These are phyloP conservation scores for Aspergillus ostianus DNA, from an alignment of 495 filamentous ascomycete species.

Conservation along the genomic window DNA sequence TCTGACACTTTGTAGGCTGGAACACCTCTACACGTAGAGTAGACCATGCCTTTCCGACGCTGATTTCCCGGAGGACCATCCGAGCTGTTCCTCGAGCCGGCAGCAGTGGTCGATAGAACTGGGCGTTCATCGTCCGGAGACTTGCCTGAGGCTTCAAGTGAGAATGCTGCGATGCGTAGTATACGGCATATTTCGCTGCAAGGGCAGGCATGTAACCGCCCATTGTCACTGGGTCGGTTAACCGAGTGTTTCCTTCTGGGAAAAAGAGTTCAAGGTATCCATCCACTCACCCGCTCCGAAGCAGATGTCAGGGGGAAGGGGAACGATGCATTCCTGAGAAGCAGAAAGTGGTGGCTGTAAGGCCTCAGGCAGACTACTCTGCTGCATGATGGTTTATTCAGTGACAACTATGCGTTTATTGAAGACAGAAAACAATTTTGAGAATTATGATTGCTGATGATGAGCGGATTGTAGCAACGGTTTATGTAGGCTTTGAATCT, in stretches of 20 bases:
- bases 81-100: neutral
- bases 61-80: neutral
- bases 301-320: neutral
- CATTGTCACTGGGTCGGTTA: neutral
- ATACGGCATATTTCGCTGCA: neutral
- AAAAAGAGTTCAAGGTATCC: no score
- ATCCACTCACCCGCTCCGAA: neutral
- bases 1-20: neutral
- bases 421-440: no score
- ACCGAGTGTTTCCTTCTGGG: no score
- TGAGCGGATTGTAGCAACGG: no score
- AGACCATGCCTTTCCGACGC: neutral
- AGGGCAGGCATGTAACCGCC: neutral
- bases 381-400: neutral
- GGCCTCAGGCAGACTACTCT: neutral
- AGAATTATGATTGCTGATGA: no score
- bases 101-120: neutral
- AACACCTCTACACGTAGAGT: neutral
- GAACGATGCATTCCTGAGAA: neutral
- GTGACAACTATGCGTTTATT: no score
- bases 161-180: neutral
- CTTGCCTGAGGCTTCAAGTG: neutral
- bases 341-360: neutral
- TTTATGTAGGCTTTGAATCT: no score
- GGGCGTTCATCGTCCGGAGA: neutral